Base-by-base conservation (phyloP, 169 alveolate genomes). In the Eimeria acervulina region DNA sequence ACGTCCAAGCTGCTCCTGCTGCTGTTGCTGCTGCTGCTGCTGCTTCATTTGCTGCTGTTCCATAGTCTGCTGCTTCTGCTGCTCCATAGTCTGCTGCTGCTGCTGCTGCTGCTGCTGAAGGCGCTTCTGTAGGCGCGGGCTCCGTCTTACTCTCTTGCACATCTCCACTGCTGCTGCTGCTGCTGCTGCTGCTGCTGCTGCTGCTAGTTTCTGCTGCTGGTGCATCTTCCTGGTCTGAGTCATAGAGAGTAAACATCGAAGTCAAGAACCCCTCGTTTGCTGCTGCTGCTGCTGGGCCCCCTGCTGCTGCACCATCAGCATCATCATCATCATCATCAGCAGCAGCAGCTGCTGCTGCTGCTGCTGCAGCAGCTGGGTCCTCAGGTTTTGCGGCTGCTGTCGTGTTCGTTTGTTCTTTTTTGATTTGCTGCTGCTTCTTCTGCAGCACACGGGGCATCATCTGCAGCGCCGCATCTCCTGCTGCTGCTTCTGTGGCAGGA, bases 361-460 rank as follows among this genome's bases (percentile, higher is more conserved):
- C n/a, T n/a, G n/a, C n/a, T n/a, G n/a, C n/a, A n/a, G n/a, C n/a
- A n/a, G n/a, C n/a, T n/a, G n/a, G n/a, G n/a, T n/a, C n/a, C n/a
- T n/a, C n/a, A n/a, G n/a, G n/a, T n/a, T n/a, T n/a, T n/a, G n/a
- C n/a, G n/a, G n/a, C n/a, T n/a, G n/a, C n/a, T n/a, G n/a, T n/a
- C n/a, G n/a, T n/a, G n/a, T n/a, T n/a, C n/a, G n/a, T n/a, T n/a
- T n/a, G n/a, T n/a, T n/a, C n/a, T n/a, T n/a, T n/a, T n/a, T n/a
- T n/a, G n/a, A n/a, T n/a, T n/a, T n/a, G n/a, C n/a, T 74, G 42
- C 51, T 74, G 85, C 51, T 74, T 74, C 51, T 74, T 44, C 85
- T 74, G 85, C 55, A 74, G 85, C 85, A 36, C 85, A 26, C 85
- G 85, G 15, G 85, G 85, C 51, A 74, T 13, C 85, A 74, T 74